Evolutionary conservation across 2,329 filamentous ascomycete genomes (phyloP).

Genomic region (Aspergillus hortae): DNA sequence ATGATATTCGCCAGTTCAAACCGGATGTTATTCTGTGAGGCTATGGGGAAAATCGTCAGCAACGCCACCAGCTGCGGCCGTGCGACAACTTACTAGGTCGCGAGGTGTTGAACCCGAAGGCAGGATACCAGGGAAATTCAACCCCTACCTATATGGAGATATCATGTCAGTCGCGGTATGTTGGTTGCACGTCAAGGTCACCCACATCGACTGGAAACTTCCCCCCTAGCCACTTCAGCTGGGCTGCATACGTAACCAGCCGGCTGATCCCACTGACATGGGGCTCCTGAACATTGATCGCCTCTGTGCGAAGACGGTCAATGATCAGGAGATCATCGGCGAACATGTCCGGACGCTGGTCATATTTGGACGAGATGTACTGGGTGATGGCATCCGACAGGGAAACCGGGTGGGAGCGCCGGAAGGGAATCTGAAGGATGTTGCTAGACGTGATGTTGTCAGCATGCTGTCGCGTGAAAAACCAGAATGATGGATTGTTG

Average conservation of each 20-base stretch:
- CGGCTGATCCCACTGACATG: conserved; percentile 83
- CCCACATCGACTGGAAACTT: conserved; percentile 93
- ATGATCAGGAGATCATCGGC: conserved; percentile 81
- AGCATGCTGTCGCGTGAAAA: background rate
- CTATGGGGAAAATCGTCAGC: conserved; percentile 20
- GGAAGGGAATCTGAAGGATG: conserved; percentile 76
- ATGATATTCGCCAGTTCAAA: conserved; percentile 90
- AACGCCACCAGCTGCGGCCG: background rate
- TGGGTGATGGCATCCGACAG: conserved; percentile 81
- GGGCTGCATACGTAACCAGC: conserved; percentile 86
- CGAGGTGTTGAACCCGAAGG: conserved; percentile 83
- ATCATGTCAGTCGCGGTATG: conserved; percentile 3
- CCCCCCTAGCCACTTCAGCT: conserved; percentile 86
- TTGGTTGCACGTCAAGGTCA: conserved; percentile 6
- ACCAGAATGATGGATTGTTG: no score
- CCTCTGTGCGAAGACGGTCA: conserved; percentile 76
- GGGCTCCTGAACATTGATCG: conserved; percentile 83
- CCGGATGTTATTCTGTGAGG: conserved; percentile 63
- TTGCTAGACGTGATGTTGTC: conserved; percentile 28
- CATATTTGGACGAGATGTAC: conserved; percentile 97
- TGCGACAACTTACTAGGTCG: conserved; percentile 50
- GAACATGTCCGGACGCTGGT: conserved; percentile 98
- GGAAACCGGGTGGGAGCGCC: conserved; percentile 74
- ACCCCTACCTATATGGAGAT: conserved; percentile 68
- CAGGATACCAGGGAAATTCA: conserved; percentile 94